Percentiles rank a stretch among this genome's conserved stretches.
Conservation (phyloP, 192 early-diverging fungal genomes). For the Coemansia sp. region DNA sequence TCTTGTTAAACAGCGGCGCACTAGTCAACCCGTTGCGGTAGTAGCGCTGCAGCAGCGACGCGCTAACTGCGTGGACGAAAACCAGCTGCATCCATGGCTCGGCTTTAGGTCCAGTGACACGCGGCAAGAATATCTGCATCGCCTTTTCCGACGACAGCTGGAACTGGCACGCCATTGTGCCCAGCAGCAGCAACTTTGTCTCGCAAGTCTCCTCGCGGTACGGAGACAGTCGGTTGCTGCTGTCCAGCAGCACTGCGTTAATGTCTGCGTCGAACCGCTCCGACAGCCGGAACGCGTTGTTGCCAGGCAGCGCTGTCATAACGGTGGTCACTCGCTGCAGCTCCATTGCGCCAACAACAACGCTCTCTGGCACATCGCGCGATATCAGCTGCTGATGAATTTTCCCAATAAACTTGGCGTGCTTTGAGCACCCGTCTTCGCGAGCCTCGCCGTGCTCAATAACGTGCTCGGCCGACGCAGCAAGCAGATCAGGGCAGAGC, state of each 20-base stretch:
- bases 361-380: conserved; percentile 45
- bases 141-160: conserved; percentile 74
- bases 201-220: conserved; percentile 68
- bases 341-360: conserved; percentile 38
- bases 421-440: conserved; percentile 47
- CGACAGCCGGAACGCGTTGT: conserved; percentile 40
- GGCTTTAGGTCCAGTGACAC: conserved; percentile 65
- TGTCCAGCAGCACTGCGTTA: conserved; percentile 47
- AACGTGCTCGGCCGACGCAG: conserved; percentile 53
- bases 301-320: conserved; percentile 43
- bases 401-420: conserved; percentile 35
- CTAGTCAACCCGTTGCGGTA: conserved; percentile 20
- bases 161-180: conserved; percentile 74
- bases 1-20: conserved; percentile 37
- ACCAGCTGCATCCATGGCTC: conserved; percentile 79
- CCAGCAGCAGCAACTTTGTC: conserved; percentile 68
- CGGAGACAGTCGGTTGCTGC: conserved; percentile 44
- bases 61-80: conserved; percentile 70
- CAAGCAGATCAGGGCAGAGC: conserved; percentile 75
- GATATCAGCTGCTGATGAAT: conserved; percentile 43
- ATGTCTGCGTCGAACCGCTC: conserved; percentile 43
- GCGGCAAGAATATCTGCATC: conserved; percentile 69
- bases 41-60: conserved; percentile 23
- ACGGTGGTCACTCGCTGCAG: conserved; percentile 36
- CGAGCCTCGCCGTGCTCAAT: conserved; percentile 57